phyloP scores from a whole-genome alignment of 2,329 filamentous ascomycete genomes.

The Beauveria sp. region DNA sequence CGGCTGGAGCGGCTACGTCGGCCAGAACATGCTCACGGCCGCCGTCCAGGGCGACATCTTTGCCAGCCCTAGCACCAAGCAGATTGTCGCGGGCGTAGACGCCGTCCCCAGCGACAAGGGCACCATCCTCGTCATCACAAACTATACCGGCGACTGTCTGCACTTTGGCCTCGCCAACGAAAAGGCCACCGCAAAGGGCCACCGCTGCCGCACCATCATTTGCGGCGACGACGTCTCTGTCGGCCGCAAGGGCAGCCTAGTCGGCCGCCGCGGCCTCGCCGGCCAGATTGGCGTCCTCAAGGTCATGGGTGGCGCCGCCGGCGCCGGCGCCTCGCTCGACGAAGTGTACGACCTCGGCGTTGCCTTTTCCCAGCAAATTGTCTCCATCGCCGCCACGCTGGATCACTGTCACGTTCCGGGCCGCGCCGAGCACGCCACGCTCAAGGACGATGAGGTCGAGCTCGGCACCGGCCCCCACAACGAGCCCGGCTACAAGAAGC shows the following conservation, averaged over 20 bases:
- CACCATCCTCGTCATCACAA: slow-evolving; percentile 54
- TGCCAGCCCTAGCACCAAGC: slow-evolving; percentile 54
- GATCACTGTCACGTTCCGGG: slow-evolving; percentile 55
- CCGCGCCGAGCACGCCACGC: slow-evolving; percentile 37
- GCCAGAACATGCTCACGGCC: slow-evolving; percentile 51
- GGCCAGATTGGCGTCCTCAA: slow-evolving; percentile 55
- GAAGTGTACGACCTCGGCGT: slow-evolving; percentile 42
- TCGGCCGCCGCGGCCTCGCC: slow-evolving; percentile 54
- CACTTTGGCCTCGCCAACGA: slow-evolving; percentile 55
- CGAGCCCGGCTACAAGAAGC: slow-evolving; percentile 52
- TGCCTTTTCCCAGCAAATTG: slow-evolving; percentile 42
- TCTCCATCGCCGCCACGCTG: slow-evolving; percentile 50
- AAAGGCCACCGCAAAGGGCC: slow-evolving; percentile 46
- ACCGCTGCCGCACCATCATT: slow-evolving; percentile 48
- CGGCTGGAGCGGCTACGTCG: slow-evolving; percentile 58
- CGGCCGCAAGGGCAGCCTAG: slow-evolving; percentile 47
- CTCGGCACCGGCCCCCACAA: slow-evolving; percentile 62
- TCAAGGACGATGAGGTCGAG: slow-evolving; percentile 46
- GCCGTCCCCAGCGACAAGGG: slow-evolving; percentile 46
- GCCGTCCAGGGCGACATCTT: slow-evolving; percentile 57
- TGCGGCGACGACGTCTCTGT: slow-evolving; percentile 61
- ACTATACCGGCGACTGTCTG: slow-evolving; percentile 57
- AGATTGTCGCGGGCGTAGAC: slow-evolving; percentile 52
- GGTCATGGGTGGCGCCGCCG: slow-evolving; percentile 44
- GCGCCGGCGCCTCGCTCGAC: slow-evolving; percentile 39